Percentiles rank a stretch among this genome's conserved stretches.
These are phyloP conservation scores for Cytidiella melzeri DNA, from an alignment of 768 basidiomycete species.

Conservation along the genomic window DNA sequence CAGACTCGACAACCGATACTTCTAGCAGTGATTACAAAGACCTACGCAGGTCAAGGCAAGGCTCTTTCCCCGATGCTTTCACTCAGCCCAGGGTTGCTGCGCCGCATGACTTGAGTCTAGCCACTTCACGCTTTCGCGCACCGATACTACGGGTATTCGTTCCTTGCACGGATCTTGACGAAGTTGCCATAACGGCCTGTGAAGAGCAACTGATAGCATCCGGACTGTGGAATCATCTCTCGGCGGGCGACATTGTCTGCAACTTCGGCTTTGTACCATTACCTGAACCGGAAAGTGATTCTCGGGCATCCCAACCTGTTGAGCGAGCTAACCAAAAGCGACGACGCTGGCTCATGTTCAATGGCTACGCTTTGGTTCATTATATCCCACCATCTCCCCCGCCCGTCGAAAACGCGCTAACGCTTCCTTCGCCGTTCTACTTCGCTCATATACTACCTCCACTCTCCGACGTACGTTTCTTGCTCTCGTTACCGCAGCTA, in stretches of 20 bases:
- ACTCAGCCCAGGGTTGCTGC: constrained; percentile 19
- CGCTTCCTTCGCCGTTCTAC: constrained; percentile 71
- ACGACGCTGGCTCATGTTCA: constrained; percentile 63
- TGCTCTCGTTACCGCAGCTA: constrained; percentile 26
- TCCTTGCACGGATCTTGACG: constrained; percentile 54
- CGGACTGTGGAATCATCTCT: constrained; percentile 71
- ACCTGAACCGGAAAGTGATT: constrained; percentile 18
- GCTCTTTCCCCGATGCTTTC: constrained; percentile 3
- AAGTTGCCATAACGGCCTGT: constrained; percentile 45
- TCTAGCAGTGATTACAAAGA: constrained; percentile 10
- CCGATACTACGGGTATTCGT: constrained; percentile 72
- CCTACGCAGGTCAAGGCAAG: not conserved
- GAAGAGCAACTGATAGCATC: constrained; percentile 63
- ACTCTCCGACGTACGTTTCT: constrained; percentile 23
- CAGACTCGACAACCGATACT: constrained; percentile 10
- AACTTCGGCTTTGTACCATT: constrained; percentile 75
- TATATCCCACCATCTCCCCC: constrained; percentile 51
- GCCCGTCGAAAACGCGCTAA: constrained; percentile 50
- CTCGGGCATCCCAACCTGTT: constrained; percentile 20
- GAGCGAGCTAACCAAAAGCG: constrained; percentile 13
- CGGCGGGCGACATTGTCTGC: constrained; percentile 70
- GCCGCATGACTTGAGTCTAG: constrained; percentile 58
- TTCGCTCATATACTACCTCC: constrained; percentile 59
- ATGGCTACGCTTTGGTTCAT: constrained; percentile 55
- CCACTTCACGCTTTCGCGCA: constrained; percentile 57